These are phyloP conservation scores for Ganoderma multipileum DNA, from an alignment of 1,284 basidiomycete species.

Conservation along the genomic window DNA sequence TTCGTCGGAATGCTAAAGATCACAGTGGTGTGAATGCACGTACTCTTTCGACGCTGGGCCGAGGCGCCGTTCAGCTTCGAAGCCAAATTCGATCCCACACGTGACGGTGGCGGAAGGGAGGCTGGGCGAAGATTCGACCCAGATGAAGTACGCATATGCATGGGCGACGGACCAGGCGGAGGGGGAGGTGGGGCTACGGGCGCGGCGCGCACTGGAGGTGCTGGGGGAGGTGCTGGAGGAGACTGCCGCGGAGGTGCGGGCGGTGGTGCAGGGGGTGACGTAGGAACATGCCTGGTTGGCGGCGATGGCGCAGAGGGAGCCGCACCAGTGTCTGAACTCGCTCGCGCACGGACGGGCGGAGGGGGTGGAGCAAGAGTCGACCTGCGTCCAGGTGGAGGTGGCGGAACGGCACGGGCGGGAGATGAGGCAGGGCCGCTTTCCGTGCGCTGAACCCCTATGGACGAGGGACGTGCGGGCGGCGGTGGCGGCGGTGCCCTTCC, in stretches of 20 bases:
- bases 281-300: conserved; percentile 16
- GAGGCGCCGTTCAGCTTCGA: conserved; percentile 37
- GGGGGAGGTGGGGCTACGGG: conserved; percentile 43
- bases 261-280: conserved; percentile 35
- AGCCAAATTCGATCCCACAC: conserved; percentile 31
- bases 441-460: conserved; percentile 31
- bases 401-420: conserved; percentile 47
- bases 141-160: conserved; percentile 36
- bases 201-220: conserved; percentile 19
- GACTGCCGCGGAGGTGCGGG: conserved; percentile 34
- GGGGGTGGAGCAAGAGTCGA: conserved; percentile 33
- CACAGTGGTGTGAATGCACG: conserved; percentile 31
- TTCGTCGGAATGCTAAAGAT: conserved; percentile 13
- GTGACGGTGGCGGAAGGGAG: conserved; percentile 34
- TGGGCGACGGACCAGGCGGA: conserved; percentile 44
- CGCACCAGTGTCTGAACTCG: conserved; percentile 34
- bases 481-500: conserved; percentile 42
- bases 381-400: conserved; percentile 42
- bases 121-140: conserved; percentile 32
- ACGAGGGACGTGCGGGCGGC: conserved; percentile 32
- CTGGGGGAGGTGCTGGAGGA: conserved; percentile 19
- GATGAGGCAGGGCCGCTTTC: conserved; percentile 38
- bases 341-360: conserved; percentile 38
- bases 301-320: conserved; percentile 22
- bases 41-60: conserved; percentile 58